A percentile compares a stretch with the other conserved stretches of the same genome.
Evolutionary conservation across 1,284 basidiomycete species (phyloP).

Genomic region (Ceratobasidium sp.): DNA sequence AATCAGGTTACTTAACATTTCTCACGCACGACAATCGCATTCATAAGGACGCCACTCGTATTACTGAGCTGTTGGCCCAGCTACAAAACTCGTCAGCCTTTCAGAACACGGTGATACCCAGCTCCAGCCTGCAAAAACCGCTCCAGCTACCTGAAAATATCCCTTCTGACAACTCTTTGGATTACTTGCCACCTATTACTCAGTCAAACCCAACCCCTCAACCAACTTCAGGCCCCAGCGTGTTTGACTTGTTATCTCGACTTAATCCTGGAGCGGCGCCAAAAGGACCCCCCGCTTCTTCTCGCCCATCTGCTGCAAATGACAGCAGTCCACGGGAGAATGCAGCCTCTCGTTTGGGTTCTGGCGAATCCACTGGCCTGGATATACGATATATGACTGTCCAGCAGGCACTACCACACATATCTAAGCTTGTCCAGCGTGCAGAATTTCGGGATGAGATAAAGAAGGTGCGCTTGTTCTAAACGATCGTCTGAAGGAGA

Average conservation of each 20-base stretch:
- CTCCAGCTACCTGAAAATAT: background rate
- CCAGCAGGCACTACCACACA: conserved; percentile 69
- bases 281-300: background rate
- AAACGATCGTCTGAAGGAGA: conserved; percentile 14
- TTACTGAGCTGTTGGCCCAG: conserved; percentile 32
- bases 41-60: conserved; percentile 28
- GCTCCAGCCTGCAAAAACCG: conserved; percentile 1
- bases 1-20: background rate
- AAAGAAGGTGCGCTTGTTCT: conserved; percentile 58
- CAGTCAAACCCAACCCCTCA: background rate
- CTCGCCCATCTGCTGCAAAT: background rate
- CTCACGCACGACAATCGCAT: background rate
- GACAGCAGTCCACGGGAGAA: background rate
- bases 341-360: background rate
- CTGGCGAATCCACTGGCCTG: background rate
- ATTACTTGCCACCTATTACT: background rate
- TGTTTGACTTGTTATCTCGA: conserved; percentile 34
- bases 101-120: conserved; percentile 24
- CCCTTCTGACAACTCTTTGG: background rate
- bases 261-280: conserved; percentile 26
- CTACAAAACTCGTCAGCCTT: conserved; percentile 38
- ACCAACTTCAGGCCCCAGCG: background rate
- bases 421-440: conserved; percentile 66
- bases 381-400: conserved; percentile 66
- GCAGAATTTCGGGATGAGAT: conserved; percentile 61